phyloP scores from a whole-genome alignment of 306 rosid genomes.

The Potentilla sterilis region DNA sequence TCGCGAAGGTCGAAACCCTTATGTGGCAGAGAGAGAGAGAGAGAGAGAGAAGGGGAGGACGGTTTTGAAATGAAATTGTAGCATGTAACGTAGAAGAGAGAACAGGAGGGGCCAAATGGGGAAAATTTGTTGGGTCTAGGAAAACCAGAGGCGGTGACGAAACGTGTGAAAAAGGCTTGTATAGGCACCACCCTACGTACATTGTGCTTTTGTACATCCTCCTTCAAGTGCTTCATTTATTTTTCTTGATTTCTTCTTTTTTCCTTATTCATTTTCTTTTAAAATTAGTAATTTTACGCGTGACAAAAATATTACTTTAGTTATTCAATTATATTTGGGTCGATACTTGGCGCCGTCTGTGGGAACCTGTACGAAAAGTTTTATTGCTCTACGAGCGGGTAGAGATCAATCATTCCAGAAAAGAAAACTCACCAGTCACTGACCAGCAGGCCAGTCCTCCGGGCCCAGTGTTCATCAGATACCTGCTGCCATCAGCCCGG shows the following conservation, averaged over 20 bases:
- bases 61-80: constrained; percentile 9
- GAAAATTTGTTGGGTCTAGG: background rate
- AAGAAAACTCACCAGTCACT: too few species aligned
- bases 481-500: too few species aligned
- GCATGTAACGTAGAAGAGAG: background rate
- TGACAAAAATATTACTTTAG: too few species aligned
- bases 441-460: too few species aligned
- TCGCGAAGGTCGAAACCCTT: constrained; percentile 1
- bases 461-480: too few species aligned
- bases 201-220: background rate
- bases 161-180: background rate
- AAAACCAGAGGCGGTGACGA: background rate
- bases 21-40: background rate
- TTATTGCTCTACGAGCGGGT: too few species aligned
- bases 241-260: background rate
- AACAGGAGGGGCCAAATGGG: constrained; percentile 5
- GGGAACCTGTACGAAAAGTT: too few species aligned
- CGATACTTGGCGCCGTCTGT: too few species aligned
- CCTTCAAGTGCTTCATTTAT: constrained; percentile 4
- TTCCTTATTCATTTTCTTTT: background rate
- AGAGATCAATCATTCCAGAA: too few species aligned
- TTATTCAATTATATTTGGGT: too few species aligned
- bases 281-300: too few species aligned
- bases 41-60: background rate
- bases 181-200: background rate